Evolutionary conservation across 257 asterid genomes (phyloP).

Genomic region (Solanum chmielewskii): DNA sequence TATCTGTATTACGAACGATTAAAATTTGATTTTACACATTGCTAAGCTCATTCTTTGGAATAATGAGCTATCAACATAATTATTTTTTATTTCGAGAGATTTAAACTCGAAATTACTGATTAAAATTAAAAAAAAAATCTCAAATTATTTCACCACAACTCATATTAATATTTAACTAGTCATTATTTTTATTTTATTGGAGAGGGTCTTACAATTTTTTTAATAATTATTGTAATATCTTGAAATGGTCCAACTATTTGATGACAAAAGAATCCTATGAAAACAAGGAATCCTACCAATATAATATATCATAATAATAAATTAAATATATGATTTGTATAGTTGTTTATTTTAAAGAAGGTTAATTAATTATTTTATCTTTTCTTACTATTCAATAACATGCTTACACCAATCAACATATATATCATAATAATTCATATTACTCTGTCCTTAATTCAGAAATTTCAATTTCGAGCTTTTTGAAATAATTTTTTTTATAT

Average conservation of each 20-base stretch:
- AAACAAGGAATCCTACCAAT: neutral
- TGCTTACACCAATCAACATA: neutral
- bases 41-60: neutral
- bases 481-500: fast-evolving
- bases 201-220: neutral
- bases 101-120: fast-evolving
- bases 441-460: fast-evolving
- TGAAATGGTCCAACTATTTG: neutral
- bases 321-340: neutral
- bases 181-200: neutral
- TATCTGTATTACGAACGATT: neutral
- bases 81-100: fast-evolving
- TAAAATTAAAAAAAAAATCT: fast-evolving
- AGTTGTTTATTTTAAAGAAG: neutral
- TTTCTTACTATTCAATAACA: neutral
- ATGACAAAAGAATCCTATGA: neutral
- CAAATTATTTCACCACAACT: fast-evolving
- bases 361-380: neutral
- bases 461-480: fast-evolving
- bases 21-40: neutral
- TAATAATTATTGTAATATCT: neutral
- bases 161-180: neutral
- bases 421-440: neutral
- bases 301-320: neutral
- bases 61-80: neutral